Evolutionary conservation across 2,329 filamentous ascomycete species (phyloP).

Genomic region (Colletotrichum sp.): DNA sequence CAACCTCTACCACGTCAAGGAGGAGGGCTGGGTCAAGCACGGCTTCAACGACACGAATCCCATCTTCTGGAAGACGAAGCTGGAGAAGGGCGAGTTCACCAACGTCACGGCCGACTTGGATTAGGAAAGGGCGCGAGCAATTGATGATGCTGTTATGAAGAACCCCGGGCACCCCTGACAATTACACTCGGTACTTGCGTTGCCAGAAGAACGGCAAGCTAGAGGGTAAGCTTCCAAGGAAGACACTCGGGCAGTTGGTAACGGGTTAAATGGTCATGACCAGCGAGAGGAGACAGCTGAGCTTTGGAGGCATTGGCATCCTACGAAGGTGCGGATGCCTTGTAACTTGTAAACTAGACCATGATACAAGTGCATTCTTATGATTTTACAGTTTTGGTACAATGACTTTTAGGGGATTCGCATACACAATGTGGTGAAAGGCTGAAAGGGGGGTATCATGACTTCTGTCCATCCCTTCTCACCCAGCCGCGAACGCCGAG

Average conservation of each 20-base stretch:
- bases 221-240: not conserved
- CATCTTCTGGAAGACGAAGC: constrained; percentile 99
- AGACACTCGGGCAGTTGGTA: not conserved
- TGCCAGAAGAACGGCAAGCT: not conserved
- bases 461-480: constrained; percentile 23
- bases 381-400: not conserved
- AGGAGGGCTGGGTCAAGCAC: constrained; percentile 98
- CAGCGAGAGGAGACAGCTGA: not conserved
- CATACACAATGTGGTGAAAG: not conserved
- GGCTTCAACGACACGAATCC: constrained; percentile 98
- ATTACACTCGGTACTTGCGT: not conserved
- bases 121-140: constrained; percentile 33
- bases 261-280: constrained; percentile 1
- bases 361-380: constrained; percentile 22
- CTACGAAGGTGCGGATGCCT: not conserved
- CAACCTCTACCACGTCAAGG: constrained; percentile 99
- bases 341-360: constrained; percentile 26
- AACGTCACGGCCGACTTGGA: constrained; percentile 85
- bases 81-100: constrained; percentile 97
- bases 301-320: not conserved
- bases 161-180: not conserved
- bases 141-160: not conserved
- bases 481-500: constrained; percentile 62
- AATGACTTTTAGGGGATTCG: not conserved
- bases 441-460: constrained; percentile 1